Evolutionary conservation across 805 yeast species (phyloP).

Genomic region (Barnettozyma pratensis): DNA sequence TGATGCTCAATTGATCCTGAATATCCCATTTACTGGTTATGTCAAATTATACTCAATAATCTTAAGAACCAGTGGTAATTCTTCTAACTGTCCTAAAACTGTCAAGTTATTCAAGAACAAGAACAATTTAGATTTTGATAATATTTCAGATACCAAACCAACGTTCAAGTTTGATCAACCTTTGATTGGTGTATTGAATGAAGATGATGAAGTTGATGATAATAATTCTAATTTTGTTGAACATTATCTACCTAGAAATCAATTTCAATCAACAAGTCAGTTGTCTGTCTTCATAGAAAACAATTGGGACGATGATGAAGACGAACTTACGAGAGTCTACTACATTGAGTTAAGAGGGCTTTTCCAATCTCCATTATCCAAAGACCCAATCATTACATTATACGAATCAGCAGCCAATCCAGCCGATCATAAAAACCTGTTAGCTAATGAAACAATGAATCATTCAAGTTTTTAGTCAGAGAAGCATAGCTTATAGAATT

Average conservation of each 20-base stretch:
- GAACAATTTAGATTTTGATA: slow-evolving; percentile 67
- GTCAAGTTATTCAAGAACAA: slow-evolving; percentile 72
- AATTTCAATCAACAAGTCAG: slow-evolving; percentile 64
- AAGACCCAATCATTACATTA: slow-evolving; percentile 68
- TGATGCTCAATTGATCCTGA: slow-evolving; percentile 73
- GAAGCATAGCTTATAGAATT: slow-evolving; percentile 13
- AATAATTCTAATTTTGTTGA: slow-evolving; percentile 59
- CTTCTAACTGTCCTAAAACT: slow-evolving; percentile 58
- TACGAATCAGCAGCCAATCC: slow-evolving; percentile 95
- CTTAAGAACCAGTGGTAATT: slow-evolving; percentile 56
- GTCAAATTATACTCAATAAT: slow-evolving; percentile 73
- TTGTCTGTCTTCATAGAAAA: slow-evolving; percentile 64
- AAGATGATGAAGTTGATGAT: slow-evolving; percentile 21
- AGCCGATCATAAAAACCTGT: slow-evolving; percentile 60
- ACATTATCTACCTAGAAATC: slow-evolving; percentile 71
- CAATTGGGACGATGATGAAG: slow-evolving; percentile 59
- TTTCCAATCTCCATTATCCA: slow-evolving; percentile 40
- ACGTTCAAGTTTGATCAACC: slow-evolving; percentile 60
- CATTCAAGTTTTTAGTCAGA: slow-evolving; percentile 11
- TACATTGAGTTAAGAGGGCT: slow-evolving; percentile 81
- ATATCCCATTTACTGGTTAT: slow-evolving; percentile 73
- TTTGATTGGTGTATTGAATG: slow-evolving; percentile 53
- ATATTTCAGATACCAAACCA: slow-evolving; percentile 43
- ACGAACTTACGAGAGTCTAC: slow-evolving; percentile 52
- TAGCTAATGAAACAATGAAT: slow-evolving; percentile 16